Percentiles rank a stretch among this genome's conserved stretches.
phyloP scores from a whole-genome alignment of 441 rosid species.

The Biscutella auriculata region DNA sequence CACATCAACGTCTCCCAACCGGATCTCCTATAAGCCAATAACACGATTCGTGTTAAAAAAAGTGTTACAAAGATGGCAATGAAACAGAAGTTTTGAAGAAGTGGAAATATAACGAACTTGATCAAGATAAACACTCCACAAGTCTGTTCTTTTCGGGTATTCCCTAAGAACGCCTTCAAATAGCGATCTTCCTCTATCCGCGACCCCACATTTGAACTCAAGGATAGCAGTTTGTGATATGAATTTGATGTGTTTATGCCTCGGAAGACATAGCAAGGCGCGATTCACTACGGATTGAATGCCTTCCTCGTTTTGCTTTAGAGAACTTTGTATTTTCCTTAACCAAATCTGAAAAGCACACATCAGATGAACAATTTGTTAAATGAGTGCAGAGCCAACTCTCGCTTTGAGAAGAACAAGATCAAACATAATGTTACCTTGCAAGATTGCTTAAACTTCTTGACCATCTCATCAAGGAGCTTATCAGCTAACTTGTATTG shows the following conservation, averaged over 20 bases:
- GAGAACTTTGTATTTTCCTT: conserved; percentile 42
- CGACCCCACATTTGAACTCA: conserved; percentile 80
- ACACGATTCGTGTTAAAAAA: not conserved
- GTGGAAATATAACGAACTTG: conserved; percentile 38
- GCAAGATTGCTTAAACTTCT: conserved; percentile 91
- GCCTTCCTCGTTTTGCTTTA: conserved; percentile 49
- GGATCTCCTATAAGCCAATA: conserved; percentile 50
- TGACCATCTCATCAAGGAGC: conserved; percentile 57
- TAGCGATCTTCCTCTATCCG: conserved; percentile 79
- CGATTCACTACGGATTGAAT: conserved; percentile 60
- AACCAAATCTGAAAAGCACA: conserved; percentile 51
- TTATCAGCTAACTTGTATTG: conserved; percentile 62
- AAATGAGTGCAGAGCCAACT: not conserved
- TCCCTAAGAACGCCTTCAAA: conserved; percentile 81
- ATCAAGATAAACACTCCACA: conserved; percentile 94
- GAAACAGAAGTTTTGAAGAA: not conserved
- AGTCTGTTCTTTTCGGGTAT: conserved; percentile 88
- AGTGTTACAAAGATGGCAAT: not conserved
- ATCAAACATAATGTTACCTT: conserved; percentile 38
- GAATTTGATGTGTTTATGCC: conserved; percentile 74
- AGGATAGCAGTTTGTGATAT: conserved; percentile 78
- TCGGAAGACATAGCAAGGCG: conserved; percentile 74
- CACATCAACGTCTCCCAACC: conserved; percentile 57
- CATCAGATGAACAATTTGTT: not conserved
- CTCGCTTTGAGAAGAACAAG: not conserved